phyloP scores from a whole-genome alignment of 2,329 filamentous ascomycete genomes.

The Cladosporium oxysporum region DNA sequence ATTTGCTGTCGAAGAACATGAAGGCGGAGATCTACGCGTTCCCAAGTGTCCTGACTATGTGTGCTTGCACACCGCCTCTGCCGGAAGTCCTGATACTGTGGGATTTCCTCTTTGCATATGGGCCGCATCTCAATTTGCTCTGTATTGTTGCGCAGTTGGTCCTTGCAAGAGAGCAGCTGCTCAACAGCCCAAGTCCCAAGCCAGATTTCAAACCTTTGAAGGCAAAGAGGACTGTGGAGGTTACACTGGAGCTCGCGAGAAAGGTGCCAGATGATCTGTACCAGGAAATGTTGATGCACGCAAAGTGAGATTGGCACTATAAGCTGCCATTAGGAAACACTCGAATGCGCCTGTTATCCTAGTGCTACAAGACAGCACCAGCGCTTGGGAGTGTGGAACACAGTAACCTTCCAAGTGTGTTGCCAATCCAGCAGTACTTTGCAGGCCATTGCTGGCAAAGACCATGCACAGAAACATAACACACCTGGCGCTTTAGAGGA shows the following conservation, averaged over 20 bases:
- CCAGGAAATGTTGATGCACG: constrained; percentile 84
- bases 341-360: neutral
- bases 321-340: neutral
- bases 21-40: constrained; percentile 96
- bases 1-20: constrained; percentile 82
- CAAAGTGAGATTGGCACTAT: constrained; percentile 59
- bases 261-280: constrained; percentile 92
- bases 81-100: constrained; percentile 91
- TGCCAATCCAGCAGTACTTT: neutral
- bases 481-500: neutral
- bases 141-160: constrained; percentile 96
- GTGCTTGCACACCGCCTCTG: constrained; percentile 90
- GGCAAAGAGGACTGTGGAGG: constrained; percentile 41
- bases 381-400: neutral
- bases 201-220: constrained; percentile 46
- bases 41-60: constrained; percentile 89
- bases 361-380: neutral
- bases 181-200: constrained; percentile 86
- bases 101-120: constrained; percentile 97
- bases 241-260: constrained; percentile 82
- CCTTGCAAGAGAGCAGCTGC: constrained; percentile 78
- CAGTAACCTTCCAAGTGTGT: neutral
- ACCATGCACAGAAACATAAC: neutral
- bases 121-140: constrained; percentile 88
- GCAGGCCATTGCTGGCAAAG: neutral